phyloP scores from a whole-genome alignment of 805 yeast species.

The Zygotorulaspora sp. region DNA sequence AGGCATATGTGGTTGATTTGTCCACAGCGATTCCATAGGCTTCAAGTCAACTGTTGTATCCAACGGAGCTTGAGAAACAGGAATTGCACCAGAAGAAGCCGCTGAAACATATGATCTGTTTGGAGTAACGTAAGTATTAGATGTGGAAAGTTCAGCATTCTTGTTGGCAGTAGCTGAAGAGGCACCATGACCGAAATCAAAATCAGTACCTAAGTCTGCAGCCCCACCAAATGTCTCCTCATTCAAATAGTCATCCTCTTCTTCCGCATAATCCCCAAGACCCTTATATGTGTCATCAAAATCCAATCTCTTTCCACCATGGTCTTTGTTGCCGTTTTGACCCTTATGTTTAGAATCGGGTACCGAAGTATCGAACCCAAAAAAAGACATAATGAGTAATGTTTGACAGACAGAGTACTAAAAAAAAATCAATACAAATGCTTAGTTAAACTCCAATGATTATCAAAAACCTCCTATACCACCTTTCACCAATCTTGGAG shows the following conservation, averaged over 20 bases:
- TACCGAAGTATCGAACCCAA: constrained; percentile 32
- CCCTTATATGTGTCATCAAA: constrained; percentile 85
- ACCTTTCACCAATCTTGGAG: no score
- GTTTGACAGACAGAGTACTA: not conserved
- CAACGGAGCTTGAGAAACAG: constrained; percentile 10
- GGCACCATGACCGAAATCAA: constrained; percentile 34
- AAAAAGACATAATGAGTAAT: constrained; percentile 31
- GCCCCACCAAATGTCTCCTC: constrained; percentile 33
- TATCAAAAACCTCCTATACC: no score
- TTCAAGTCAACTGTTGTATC: constrained; percentile 39
- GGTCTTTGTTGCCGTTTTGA: constrained; percentile 5
- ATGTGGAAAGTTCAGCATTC: constrained; percentile 35
- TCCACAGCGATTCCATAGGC: constrained; percentile 73
- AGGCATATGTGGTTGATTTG: constrained; percentile 20
- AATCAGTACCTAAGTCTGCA: constrained; percentile 34
- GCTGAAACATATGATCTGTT: constrained; percentile 28
- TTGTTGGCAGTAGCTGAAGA: constrained; percentile 4
- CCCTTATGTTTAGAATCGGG: constrained; percentile 9
- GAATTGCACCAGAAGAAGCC: constrained; percentile 36
- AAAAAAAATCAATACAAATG: no score
- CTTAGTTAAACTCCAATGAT: no score
- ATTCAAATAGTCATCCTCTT: constrained; percentile 58
- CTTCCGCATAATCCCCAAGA: constrained; percentile 63
- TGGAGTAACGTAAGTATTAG: constrained; percentile 36
- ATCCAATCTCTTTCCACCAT: constrained; percentile 44